Evolutionary conservation across 2,329 filamentous ascomycete genomes (phyloP).

Genomic region (Colletotrichum liaoningense): DNA sequence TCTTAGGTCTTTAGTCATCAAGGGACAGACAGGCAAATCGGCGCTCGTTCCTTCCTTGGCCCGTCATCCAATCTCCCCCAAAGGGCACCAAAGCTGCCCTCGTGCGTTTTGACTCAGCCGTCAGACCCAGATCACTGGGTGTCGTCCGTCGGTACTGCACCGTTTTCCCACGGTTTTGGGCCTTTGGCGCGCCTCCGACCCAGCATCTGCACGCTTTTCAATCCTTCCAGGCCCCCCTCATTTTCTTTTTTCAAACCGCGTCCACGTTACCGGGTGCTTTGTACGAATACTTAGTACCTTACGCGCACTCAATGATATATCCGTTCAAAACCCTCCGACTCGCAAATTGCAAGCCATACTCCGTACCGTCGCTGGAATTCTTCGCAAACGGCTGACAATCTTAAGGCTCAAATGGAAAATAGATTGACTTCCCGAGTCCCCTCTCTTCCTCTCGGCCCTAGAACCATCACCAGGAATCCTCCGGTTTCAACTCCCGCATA

Average conservation of each 20-base stretch:
- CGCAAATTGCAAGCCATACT: background rate
- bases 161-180: slow-evolving; percentile 31
- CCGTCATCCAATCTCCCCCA: slow-evolving; percentile 31
- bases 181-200: too few relatives aligned
- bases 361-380: background rate
- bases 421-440: background rate
- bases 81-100: background rate
- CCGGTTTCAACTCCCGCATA: background rate
- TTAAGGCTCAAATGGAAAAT: background rate
- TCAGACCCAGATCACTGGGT: slow-evolving; percentile 26
- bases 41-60: slow-evolving; percentile 27
- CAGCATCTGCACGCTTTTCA: slow-evolving; percentile 5
- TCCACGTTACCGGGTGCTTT: slow-evolving; percentile 5
- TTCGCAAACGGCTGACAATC: background rate
- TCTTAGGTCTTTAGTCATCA: background rate
- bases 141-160: slow-evolving; percentile 1
- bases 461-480: background rate
- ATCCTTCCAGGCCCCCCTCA: background rate
- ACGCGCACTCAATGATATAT: too few relatives aligned
- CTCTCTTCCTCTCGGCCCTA: background rate
- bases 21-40: background rate
- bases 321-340: background rate
- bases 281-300: too few relatives aligned
- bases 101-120: slow-evolving; percentile 19
- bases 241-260: background rate